Evolutionary conservation across 345 rosid genomes (phyloP).

Genomic region (Hevea brasiliensis): DNA sequence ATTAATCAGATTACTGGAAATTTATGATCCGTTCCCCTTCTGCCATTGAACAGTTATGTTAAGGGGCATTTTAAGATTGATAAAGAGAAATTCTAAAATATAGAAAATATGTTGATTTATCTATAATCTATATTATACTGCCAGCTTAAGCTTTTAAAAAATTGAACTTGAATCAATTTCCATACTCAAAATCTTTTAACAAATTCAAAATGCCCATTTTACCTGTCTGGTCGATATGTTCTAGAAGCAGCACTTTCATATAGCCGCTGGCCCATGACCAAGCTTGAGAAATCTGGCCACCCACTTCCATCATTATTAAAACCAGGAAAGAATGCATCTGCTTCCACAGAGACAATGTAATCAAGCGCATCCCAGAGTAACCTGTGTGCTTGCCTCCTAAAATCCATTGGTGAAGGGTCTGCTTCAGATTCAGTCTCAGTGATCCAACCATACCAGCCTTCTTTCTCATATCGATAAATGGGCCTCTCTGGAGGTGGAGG

Average conservation of each 20-base stretch:
- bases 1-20: neutral
- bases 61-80: too few relatives aligned
- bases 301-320: slow-evolving; percentile 80
- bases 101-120: neutral
- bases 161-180: neutral
- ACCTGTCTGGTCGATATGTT: slow-evolving; percentile 96
- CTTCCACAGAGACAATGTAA: slow-evolving; percentile 79
- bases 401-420: slow-evolving; percentile 68
- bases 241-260: slow-evolving; percentile 83
- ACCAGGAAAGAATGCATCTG: slow-evolving; percentile 93
- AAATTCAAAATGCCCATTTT: slow-evolving; percentile 2
- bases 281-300: slow-evolving; percentile 90
- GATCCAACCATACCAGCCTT: slow-evolving; percentile 99
- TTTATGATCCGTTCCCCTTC: neutral
- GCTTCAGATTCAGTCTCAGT: slow-evolving; percentile 78
- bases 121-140: neutral
- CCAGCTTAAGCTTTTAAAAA: neutral
- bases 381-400: slow-evolving; percentile 84
- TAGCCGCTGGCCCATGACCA: slow-evolving; percentile 96
- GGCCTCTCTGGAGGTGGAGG: slow-evolving; percentile 99
- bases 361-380: slow-evolving; percentile 98
- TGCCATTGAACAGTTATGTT: neutral
- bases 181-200: neutral
- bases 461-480: slow-evolving; percentile 87
- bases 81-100: neutral